A percentile compares a stretch with the other conserved stretches of the same genome.
These are phyloP conservation scores for Xerocomellus chrysenteron DNA, from an alignment of 768 basidiomycete genomes.

Conservation along the genomic window DNA sequence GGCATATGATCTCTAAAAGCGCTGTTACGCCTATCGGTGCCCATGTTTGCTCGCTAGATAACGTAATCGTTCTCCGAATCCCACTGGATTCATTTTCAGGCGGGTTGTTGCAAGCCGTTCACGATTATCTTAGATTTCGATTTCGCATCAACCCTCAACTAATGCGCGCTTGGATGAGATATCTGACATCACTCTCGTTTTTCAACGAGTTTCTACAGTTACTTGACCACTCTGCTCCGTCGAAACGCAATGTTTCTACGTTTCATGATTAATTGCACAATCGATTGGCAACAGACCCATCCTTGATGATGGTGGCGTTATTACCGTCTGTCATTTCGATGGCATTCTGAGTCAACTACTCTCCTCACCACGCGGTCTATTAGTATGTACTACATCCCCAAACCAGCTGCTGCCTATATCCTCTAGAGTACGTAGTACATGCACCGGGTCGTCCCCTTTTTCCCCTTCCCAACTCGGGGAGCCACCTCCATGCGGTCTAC, in stretches of 20 bases:
- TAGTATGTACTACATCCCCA: neutral
- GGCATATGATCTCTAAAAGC: neutral
- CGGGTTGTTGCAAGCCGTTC: neutral
- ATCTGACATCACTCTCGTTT: neutral
- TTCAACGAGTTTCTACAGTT: neutral
- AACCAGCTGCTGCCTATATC: neutral
- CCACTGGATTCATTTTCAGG: too few relatives aligned
- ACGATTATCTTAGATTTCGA: neutral
- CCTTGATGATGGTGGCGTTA: neutral
- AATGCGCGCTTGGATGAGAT: neutral
- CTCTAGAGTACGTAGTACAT: neutral
- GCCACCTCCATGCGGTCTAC: neutral
- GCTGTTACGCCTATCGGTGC: constrained; percentile 8
- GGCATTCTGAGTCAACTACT: neutral
- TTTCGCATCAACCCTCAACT: neutral
- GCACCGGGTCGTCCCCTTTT: neutral
- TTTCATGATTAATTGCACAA: neutral
- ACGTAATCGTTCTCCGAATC: neutral
- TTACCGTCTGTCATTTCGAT: neutral
- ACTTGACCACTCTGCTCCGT: neutral
- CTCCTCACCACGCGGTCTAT: neutral
- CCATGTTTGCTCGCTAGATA: neutral
- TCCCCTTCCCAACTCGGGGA: neutral
- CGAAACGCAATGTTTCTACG: neutral
- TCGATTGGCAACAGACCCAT: neutral